Percentiles rank a stretch among this genome's conserved stretches.
These are phyloP conservation scores for Penicillium sp. DNA, from an alignment of 2,329 filamentous ascomycete genomes.

Conservation along the genomic window DNA sequence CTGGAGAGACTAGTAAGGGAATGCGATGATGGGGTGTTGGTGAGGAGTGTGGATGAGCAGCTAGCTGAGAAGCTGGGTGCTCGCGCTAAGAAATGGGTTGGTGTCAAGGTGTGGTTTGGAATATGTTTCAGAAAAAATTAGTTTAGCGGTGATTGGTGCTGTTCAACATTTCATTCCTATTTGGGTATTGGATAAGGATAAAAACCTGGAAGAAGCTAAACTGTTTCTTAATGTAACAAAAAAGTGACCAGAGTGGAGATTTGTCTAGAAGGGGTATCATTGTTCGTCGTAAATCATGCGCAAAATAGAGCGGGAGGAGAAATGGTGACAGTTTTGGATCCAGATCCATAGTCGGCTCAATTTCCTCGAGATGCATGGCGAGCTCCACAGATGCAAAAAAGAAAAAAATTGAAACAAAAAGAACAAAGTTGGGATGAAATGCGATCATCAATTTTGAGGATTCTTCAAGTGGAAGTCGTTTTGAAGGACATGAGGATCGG, in stretches of 20 bases:
- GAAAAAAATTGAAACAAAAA: background rate
- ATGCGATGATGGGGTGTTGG: constrained; percentile 31
- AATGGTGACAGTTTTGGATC: background rate
- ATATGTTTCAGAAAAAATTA: constrained; percentile 48
- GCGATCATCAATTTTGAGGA: too few relatives aligned
- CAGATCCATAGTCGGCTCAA: background rate
- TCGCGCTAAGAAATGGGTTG: constrained; percentile 68
- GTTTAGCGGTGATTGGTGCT: background rate
- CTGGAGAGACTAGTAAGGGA: constrained; percentile 38
- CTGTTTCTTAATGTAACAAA: background rate
- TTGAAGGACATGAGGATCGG: too few relatives aligned
- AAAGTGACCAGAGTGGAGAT: background rate
- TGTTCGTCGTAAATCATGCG: constrained; percentile 6
- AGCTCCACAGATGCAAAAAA: background rate
- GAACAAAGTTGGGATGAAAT: background rate
- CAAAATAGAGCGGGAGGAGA: background rate
- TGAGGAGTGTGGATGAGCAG: constrained; percentile 54
- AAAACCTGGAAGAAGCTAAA: background rate
- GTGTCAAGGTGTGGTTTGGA: constrained; percentile 59
- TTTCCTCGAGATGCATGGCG: background rate
- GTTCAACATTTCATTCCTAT: background rate
- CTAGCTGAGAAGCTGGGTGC: constrained; percentile 64
- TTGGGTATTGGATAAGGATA: background rate
- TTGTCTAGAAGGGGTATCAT: constrained; percentile 1
- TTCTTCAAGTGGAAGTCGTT: too few relatives aligned